phyloP scores from a whole-genome alignment of 768 basidiomycete species.

The Mycena belliarum region DNA sequence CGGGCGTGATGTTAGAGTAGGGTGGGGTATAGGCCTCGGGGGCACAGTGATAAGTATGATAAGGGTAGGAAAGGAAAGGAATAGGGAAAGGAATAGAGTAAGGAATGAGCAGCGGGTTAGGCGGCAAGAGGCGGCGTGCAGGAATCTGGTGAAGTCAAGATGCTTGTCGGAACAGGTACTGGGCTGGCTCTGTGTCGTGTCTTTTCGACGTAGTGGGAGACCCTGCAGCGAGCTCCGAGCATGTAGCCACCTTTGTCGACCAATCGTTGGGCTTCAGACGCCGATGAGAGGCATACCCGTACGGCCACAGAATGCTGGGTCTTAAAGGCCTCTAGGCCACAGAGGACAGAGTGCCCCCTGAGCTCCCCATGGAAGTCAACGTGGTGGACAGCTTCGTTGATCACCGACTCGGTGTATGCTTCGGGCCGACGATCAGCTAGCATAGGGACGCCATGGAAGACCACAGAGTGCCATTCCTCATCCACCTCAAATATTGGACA shows the following conservation, averaged over 20 bases:
- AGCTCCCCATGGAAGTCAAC: too few relatives aligned
- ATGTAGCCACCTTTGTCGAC: not conserved
- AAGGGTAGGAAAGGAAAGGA: not conserved
- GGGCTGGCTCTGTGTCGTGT: not conserved
- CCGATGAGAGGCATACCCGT: not conserved
- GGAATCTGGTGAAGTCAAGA: too few relatives aligned
- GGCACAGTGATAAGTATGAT: not conserved
- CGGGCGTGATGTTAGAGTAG: not conserved
- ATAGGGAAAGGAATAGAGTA: too few relatives aligned
- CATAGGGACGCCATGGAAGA: constrained; percentile 5
- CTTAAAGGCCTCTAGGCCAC: not conserved
- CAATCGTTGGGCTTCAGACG: not conserved
- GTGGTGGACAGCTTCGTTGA: too few relatives aligned
- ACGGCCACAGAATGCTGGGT: not conserved
- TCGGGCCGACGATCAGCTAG: not conserved
- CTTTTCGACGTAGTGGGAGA: not conserved
- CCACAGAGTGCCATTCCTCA: not conserved
- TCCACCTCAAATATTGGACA: not conserved
- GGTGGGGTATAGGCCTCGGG: not conserved
- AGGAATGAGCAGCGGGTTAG: too few relatives aligned
- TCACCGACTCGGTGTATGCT: not conserved
- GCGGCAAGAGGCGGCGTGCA: too few relatives aligned
- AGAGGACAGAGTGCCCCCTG: not conserved
- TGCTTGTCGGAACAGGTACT: too few relatives aligned
- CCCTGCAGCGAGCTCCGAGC: not conserved